A percentile compares a stretch with the other conserved stretches of the same genome.
phyloP scores from a whole-genome alignment of 2,329 filamentous ascomycete genomes.

The Magnaporthales sp. region DNA sequence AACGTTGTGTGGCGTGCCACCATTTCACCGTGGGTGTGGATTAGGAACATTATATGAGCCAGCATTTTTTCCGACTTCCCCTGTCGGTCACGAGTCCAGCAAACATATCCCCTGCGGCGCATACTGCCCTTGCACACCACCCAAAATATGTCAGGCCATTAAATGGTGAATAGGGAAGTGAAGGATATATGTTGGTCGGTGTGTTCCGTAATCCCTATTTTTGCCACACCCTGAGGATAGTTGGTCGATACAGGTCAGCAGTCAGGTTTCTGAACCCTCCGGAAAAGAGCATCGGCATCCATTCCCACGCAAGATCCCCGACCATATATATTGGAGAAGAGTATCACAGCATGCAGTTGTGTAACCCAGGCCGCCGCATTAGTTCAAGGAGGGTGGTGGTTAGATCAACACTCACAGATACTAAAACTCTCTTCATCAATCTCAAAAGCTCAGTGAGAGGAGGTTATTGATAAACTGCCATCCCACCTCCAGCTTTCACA shows the following conservation, averaged over 20 bases:
- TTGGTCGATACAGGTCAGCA: neutral
- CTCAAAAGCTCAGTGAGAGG: neutral
- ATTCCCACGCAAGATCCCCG: neutral
- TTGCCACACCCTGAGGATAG: neutral
- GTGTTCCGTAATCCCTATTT: neutral
- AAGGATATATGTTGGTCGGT: neutral
- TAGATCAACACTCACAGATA: neutral
- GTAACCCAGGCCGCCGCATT: neutral
- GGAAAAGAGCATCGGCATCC: neutral
- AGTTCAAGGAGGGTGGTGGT: too few relatives aligned
- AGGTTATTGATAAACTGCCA: neutral
- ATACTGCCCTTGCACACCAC: neutral
- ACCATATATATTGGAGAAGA: neutral
- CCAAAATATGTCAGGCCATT: neutral
- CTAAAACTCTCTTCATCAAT: neutral
- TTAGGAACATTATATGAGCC: too few relatives aligned
- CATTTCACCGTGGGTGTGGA: neutral
- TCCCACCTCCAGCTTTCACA: neutral
- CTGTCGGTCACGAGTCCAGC: neutral
- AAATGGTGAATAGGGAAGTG: neutral
- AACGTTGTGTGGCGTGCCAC: neutral
- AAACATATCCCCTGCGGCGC: neutral
- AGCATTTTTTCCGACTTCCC: neutral
- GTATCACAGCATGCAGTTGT: neutral
- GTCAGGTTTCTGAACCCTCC: neutral